Conservation (phyloP, 257 asterid species). For the Oldenlandia corymbosa region DNA sequence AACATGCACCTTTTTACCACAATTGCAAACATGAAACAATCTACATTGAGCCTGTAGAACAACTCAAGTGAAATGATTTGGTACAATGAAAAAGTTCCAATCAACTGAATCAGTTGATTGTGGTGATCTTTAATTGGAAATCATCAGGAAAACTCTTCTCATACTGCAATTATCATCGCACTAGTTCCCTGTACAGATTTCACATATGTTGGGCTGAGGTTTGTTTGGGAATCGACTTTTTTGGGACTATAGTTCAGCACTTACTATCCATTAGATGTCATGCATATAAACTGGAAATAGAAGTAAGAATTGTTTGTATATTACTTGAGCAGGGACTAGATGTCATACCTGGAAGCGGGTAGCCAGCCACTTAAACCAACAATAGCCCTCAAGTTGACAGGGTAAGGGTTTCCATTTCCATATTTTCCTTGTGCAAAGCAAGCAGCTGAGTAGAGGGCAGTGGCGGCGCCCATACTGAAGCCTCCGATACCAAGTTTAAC, state of each 20-base stretch:
- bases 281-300: neutral
- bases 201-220: neutral
- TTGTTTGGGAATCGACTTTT: neutral
- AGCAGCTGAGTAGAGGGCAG: conserved; percentile 82
- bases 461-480: conserved; percentile 96
- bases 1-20: too few species aligned
- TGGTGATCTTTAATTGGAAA: neutral
- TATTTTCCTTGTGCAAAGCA: conserved; percentile 84
- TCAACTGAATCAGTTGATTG: neutral
- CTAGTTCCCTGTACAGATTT: neutral
- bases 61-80: neutral
- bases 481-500: conserved; percentile 97
- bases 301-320: neutral
- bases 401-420: conserved; percentile 75
- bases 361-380: conserved; percentile 97
- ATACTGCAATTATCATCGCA: neutral
- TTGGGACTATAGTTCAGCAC: neutral
- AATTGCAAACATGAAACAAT: neutral
- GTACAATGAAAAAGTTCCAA: neutral
- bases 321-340: neutral
- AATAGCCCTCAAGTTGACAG: conserved; percentile 64
- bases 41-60: neutral
- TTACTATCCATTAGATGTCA: neutral
- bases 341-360: conserved; percentile 75
- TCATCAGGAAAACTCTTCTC: neutral